These are phyloP conservation scores for Blepharisma undulans DNA, from an alignment of 169 alveolate genomes.

Conservation along the genomic window DNA sequence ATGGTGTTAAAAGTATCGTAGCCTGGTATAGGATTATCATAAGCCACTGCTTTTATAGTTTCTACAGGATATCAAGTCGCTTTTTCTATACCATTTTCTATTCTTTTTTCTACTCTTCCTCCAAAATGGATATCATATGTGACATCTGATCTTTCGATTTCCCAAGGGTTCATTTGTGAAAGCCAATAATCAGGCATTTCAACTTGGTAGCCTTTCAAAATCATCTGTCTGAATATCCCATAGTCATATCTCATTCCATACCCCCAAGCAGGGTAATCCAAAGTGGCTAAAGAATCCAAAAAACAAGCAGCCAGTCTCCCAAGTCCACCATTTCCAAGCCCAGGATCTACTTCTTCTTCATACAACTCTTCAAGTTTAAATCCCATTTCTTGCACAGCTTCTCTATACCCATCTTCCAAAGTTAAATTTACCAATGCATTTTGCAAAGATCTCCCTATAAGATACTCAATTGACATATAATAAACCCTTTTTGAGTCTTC, in stretches of 20 bases:
- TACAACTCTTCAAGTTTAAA: slow-evolving; percentile 90
- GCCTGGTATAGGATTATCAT: slow-evolving; percentile 96
- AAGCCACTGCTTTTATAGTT: slow-evolving; percentile 93
- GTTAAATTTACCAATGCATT: slow-evolving; percentile 92
- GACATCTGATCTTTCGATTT: slow-evolving; percentile 92
- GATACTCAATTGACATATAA: slow-evolving; percentile 92
- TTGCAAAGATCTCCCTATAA: slow-evolving; percentile 93
- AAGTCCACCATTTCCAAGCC: slow-evolving; percentile 97
- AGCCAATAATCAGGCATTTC: slow-evolving; percentile 97
- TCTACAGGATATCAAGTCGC: slow-evolving; percentile 93
- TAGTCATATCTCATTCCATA: slow-evolving; percentile 96
- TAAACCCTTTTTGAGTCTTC: slow-evolving; percentile 90
- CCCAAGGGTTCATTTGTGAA: slow-evolving; percentile 94
- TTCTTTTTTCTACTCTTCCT: slow-evolving; percentile 82
- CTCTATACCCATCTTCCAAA: slow-evolving; percentile 88
- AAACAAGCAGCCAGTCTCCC: slow-evolving; percentile 97
- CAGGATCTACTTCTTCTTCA: slow-evolving; percentile 96
- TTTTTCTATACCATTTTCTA: slow-evolving; percentile 78
- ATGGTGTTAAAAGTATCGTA: slow-evolving; percentile 93
- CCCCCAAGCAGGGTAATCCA: slow-evolving; percentile 95
- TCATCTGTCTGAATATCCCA: slow-evolving; percentile 94
- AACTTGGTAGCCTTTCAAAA: slow-evolving; percentile 89
- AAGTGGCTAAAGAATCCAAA: slow-evolving; percentile 94
- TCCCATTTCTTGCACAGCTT: slow-evolving; percentile 90
- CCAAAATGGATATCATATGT: slow-evolving; percentile 91